A percentile compares a stretch with the other conserved stretches of the same genome.
Conservation (phyloP, 305 asterid genomes). For the Fraxinus angustifolia region DNA sequence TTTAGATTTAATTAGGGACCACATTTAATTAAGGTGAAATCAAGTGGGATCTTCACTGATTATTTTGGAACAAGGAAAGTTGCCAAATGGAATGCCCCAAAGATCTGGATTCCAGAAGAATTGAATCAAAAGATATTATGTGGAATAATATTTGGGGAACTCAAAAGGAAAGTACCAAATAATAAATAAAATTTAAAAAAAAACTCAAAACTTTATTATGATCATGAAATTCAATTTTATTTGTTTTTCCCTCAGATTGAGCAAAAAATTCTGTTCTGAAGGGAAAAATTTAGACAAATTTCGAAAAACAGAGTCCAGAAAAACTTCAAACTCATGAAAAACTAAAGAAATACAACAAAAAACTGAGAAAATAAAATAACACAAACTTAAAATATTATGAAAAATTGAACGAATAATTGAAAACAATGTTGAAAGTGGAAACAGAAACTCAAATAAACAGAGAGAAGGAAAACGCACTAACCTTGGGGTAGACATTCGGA, state of each 20-base stretch:
- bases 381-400: background rate
- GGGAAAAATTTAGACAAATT: background rate
- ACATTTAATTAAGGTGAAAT: constrained; percentile 2
- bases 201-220: background rate
- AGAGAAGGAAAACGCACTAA: constrained; percentile 13
- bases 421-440: constrained; percentile 9
- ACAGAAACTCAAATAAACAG: background rate
- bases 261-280: background rate
- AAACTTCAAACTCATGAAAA: background rate
- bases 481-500: constrained; percentile 92
- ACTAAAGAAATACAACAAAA: background rate
- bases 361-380: background rate
- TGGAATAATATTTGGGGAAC: background rate
- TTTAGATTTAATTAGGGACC: background rate
- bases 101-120: background rate
- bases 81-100: background rate
- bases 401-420: background rate
- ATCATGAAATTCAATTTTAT: background rate
- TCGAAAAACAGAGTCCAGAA: too few relatives aligned
- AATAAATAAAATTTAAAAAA: background rate
- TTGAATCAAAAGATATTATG: background rate
- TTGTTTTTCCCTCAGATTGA: background rate
- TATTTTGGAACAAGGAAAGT: background rate
- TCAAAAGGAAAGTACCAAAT: background rate
- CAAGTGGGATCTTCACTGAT: constrained; percentile 2